These are phyloP conservation scores for Lepiota venenata DNA, from an alignment of 768 basidiomycete species.

Conservation along the genomic window DNA sequence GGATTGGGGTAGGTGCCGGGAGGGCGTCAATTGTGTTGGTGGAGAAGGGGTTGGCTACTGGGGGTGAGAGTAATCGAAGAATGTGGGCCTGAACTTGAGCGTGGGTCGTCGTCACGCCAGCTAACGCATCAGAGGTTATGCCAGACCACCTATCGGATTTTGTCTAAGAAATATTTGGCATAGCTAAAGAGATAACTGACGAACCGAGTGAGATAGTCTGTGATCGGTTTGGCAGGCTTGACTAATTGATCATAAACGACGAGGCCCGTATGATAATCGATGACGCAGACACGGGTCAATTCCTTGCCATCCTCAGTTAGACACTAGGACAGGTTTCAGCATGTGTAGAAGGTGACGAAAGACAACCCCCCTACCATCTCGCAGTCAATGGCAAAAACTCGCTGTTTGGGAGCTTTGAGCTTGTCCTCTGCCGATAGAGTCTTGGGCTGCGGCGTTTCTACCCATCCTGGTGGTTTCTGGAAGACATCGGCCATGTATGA, in stretches of 20 bases:
- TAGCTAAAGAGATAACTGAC: conserved; percentile 11
- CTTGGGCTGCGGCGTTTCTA: conserved; percentile 66
- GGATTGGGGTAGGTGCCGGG: conserved; percentile 61
- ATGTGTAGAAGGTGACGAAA: not conserved
- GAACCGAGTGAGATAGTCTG: conserved; percentile 91
- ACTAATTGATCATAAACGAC: conserved; percentile 89
- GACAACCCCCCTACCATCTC: conserved; percentile 77
- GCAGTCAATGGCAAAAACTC: conserved; percentile 88
- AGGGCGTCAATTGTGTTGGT: conserved; percentile 16
- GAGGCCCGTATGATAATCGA: conserved; percentile 70
- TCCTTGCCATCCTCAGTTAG: conserved; percentile 88
- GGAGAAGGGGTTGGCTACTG: conserved; percentile 42
- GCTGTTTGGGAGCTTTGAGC: conserved; percentile 29
- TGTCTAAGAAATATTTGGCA: not conserved
- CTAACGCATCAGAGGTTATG: conserved; percentile 75
- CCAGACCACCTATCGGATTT: conserved; percentile 75
- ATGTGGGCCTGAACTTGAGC: conserved; percentile 73
- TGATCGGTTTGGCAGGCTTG: conserved; percentile 79
- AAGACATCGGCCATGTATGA: conserved; percentile 78
- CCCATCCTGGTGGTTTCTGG: conserved; percentile 67
- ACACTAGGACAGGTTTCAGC: conserved; percentile 48
- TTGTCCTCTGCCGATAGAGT: conserved; percentile 11
- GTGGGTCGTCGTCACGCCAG: conserved; percentile 71
- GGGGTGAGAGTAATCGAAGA: conserved; percentile 56
- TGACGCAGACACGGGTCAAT: conserved; percentile 78